phyloP scores from a whole-genome alignment of 805 yeast genomes.

The Myxozyma kluyveri region DNA sequence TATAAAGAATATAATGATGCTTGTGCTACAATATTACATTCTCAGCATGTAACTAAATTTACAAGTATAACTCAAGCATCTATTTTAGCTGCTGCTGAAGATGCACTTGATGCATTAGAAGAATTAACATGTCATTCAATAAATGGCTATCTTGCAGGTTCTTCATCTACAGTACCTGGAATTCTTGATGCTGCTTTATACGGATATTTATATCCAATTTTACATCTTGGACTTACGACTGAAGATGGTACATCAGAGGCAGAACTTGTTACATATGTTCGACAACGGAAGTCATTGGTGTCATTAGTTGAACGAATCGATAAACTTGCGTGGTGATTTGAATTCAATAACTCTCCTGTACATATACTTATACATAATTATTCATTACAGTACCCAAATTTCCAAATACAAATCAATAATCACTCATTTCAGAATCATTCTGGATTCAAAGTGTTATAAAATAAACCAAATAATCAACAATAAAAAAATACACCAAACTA shows the following conservation, averaged over 20 bases:
- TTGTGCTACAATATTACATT: not conserved
- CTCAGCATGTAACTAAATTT: not conserved
- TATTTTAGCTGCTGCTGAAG: conserved; percentile 13
- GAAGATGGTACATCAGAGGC: conserved; percentile 9
- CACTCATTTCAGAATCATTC: too few relatives aligned
- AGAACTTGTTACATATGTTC: conserved; percentile 6
- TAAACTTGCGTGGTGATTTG: not conserved
- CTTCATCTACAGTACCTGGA: conserved; percentile 5
- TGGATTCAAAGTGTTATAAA: not conserved
- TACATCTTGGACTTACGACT: conserved; percentile 6
- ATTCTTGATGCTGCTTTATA: conserved; percentile 20
- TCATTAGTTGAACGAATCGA: conserved; percentile 5
- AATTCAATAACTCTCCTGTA: not conserved
- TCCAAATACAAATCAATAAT: too few relatives aligned
- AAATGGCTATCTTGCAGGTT: not conserved
- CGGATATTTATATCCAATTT: conserved; percentile 15
- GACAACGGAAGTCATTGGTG: conserved; percentile 4
- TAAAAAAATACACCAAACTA: not conserved
- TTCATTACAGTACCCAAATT: too few relatives aligned
- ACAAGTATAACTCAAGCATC: not conserved
- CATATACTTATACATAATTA: not conserved
- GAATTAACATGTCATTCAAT: not conserved
- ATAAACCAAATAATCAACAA: not conserved
- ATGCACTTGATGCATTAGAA: conserved; percentile 23
- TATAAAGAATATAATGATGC: not conserved